Conservation (phyloP, 2,329 filamentous ascomycete genomes). For the Talaromyces marneffei region DNA sequence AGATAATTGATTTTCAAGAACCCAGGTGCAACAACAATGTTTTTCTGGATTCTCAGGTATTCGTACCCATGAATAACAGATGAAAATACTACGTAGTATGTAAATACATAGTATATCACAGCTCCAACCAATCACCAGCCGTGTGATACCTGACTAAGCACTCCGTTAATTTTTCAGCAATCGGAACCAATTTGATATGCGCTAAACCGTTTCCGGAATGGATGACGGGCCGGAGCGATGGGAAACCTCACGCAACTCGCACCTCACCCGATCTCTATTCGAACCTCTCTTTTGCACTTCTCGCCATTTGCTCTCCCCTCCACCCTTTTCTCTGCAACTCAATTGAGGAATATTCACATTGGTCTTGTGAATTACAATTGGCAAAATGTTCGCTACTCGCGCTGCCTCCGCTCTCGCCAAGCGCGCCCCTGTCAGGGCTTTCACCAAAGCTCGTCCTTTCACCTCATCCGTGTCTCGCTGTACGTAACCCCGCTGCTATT, state of each 20-base stretch:
- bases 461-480: constrained; percentile 41
- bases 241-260: constrained; percentile 15
- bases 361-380: constrained; percentile 14
- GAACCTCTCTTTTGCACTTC: constrained; percentile 9
- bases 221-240: constrained; percentile 13
- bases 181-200: constrained; percentile 3
- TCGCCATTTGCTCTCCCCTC: constrained; percentile 14
- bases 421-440: constrained; percentile 39
- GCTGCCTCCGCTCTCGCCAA: constrained; percentile 42
- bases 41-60: too few relatives aligned
- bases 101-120: background rate
- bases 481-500: constrained; percentile 30
- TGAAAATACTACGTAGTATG: too few relatives aligned
- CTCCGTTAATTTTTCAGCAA: background rate
- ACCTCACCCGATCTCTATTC: constrained; percentile 12
- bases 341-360: background rate
- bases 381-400: constrained; percentile 45
- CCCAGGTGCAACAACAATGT: too few relatives aligned
- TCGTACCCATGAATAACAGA: too few relatives aligned
- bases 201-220: constrained; percentile 7
- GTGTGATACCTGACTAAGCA: background rate
- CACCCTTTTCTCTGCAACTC: background rate
- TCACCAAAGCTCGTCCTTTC: constrained; percentile 40
- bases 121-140: background rate
- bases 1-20: too few relatives aligned